Percentiles rank a stretch among this genome's conserved stretches.
phyloP scores from a whole-genome alignment of 2,329 filamentous ascomycete species.

The Cercospora citrullina region DNA sequence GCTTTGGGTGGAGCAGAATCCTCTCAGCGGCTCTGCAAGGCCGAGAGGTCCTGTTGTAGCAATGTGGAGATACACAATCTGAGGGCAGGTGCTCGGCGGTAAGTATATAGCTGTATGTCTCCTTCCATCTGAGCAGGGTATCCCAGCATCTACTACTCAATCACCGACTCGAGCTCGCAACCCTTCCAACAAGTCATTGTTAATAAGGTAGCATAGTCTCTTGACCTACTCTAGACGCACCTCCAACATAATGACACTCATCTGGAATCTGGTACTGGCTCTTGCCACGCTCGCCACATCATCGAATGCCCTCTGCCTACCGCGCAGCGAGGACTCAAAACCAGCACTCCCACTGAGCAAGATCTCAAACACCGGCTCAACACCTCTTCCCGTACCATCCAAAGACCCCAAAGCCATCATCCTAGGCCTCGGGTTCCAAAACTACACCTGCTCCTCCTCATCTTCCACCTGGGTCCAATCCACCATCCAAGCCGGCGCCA shows the following conservation, averaged over 20 bases:
- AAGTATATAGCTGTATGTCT: conserved; percentile 16
- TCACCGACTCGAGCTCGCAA: background rate
- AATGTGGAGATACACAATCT: conserved; percentile 1
- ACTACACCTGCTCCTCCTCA: conserved; percentile 60
- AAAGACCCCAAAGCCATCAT: conserved; percentile 47
- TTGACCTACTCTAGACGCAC: background rate
- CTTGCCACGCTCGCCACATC: conserved; percentile 16
- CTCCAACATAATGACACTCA: conserved; percentile 17
- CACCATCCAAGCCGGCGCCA: conserved; percentile 43
- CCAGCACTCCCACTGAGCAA: conserved; percentile 22
- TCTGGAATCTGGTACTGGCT: conserved; percentile 19
- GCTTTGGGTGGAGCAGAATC: conserved; percentile 11
- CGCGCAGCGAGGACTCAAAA: background rate
- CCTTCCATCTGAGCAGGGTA: conserved; percentile 8
- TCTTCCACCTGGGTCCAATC: conserved; percentile 32
- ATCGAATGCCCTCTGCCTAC: conserved; percentile 12
- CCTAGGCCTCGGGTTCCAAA: conserved; percentile 66
- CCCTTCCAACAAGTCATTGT: background rate
- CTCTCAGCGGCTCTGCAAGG: conserved; percentile 16
- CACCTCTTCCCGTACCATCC: conserved; percentile 24
- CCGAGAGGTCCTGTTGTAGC: background rate
- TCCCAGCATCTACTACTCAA: conserved; percentile 4
- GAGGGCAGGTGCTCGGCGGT: conserved; percentile 4
- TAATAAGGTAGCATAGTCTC: background rate
- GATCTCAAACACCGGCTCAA: conserved; percentile 22